Evolutionary conservation across 1,284 basidiomycete species (phyloP).

Genomic region (Rhodotorula sp.): DNA sequence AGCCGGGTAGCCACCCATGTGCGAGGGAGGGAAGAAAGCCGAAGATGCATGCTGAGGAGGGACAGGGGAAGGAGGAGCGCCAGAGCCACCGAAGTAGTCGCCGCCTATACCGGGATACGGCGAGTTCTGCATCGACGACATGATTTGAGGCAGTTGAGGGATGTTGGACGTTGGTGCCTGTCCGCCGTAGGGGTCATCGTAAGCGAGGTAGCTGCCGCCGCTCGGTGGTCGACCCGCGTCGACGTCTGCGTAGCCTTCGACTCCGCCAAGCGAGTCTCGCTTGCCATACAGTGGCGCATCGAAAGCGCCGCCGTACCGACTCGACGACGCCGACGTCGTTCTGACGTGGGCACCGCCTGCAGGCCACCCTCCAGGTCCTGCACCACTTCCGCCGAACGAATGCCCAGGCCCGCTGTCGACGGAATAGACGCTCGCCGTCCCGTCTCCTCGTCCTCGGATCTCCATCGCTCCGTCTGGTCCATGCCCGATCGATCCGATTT

Average conservation of each 20-base stretch:
- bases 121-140: slow-evolving; percentile 1
- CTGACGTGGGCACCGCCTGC: slow-evolving; percentile 4
- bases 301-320: background rate
- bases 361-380: slow-evolving; percentile 4
- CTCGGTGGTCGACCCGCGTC: slow-evolving; percentile 5
- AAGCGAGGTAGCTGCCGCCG: slow-evolving; percentile 24
- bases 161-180: background rate
- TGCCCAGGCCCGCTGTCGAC: slow-evolving; percentile 20
- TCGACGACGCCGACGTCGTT: background rate
- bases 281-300: background rate
- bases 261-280: slow-evolving; percentile 1
- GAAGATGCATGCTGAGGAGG: background rate
- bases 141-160: background rate
- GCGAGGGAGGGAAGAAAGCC: background rate
- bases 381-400: background rate
- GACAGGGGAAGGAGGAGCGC: background rate
- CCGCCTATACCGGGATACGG: background rate
- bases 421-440: slow-evolving; percentile 39
- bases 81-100: slow-evolving; percentile 3
- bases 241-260: slow-evolving; percentile 30
- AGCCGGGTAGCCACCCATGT: background rate
- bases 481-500: slow-evolving; percentile 1
- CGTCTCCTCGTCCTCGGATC: slow-evolving; percentile 21
- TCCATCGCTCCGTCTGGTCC: slow-evolving; percentile 41
- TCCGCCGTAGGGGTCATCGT: slow-evolving; percentile 27